Evolutionary conservation across 345 rosid genomes (phyloP).

Genomic region (Moricandia arvensis): DNA sequence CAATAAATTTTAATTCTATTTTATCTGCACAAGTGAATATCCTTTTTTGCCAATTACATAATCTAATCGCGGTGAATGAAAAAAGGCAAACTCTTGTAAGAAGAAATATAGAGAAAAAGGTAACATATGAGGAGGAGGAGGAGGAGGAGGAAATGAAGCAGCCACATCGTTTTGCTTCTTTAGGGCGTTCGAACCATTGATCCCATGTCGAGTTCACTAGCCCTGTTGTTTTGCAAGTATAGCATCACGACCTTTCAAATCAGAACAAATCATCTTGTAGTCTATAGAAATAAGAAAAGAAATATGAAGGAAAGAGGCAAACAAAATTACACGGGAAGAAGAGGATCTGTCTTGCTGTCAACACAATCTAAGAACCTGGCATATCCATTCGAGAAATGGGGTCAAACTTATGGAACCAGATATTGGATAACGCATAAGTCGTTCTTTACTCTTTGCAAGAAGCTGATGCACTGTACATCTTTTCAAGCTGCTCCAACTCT

Average conservation of each 20-base stretch:
- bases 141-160: slow-evolving; percentile 55
- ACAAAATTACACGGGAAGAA: slow-evolving; percentile 64
- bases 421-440: neutral
- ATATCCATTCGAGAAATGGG: neutral
- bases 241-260: neutral
- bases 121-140: neutral
- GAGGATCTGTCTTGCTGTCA: slow-evolving; percentile 64
- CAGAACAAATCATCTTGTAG: slow-evolving; percentile 4
- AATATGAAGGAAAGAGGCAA: neutral
- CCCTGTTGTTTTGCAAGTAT: slow-evolving; percentile 58
- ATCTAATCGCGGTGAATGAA: slow-evolving; percentile 16
- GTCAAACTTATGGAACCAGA: neutral
- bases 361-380: slow-evolving; percentile 63
- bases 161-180: slow-evolving; percentile 61
- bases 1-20: neutral
- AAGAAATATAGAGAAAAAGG: neutral
- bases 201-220: slow-evolving; percentile 77
- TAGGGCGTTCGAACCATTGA: slow-evolving; percentile 82
- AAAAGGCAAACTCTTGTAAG: slow-evolving; percentile 24
- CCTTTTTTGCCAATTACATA: slow-evolving; percentile 24
- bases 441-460: slow-evolving; percentile 67
- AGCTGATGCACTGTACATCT: slow-evolving; percentile 64
- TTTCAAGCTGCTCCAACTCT: slow-evolving; percentile 76
- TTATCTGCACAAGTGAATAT: slow-evolving; percentile 40
- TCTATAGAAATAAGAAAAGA: neutral